Percentiles rank a stretch among this genome's conserved stretches.
These are phyloP conservation scores for Knufia fluminis DNA, from an alignment of 2,329 filamentous ascomycete species.

Conservation along the genomic window DNA sequence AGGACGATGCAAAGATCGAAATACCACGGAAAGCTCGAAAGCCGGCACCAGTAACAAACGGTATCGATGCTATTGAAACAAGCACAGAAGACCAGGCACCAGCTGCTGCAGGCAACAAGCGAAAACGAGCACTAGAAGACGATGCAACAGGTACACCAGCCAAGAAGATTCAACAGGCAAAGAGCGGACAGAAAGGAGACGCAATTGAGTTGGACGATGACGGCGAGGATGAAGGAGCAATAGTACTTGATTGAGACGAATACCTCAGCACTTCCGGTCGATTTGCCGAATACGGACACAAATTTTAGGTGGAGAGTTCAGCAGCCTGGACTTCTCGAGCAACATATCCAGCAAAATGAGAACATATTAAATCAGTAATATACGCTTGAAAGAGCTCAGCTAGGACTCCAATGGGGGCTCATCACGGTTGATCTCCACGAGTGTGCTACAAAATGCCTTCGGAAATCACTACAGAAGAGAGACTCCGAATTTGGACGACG, in stretches of 20 bases:
- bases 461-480: no score
- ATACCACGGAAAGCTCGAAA: constrained; percentile 41
- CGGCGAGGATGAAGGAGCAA: constrained; percentile 15
- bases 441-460: no score
- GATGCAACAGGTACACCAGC: constrained; percentile 14
- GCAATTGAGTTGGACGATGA: constrained; percentile 14
- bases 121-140: constrained; percentile 18
- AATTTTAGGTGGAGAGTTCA: no score
- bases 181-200: constrained; percentile 9
- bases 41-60: constrained; percentile 12
- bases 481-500: no score
- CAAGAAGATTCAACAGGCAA: constrained; percentile 18
- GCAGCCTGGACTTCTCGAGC: no score
- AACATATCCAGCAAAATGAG: no score
- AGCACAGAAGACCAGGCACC: constrained; percentile 24
- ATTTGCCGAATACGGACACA: no score
- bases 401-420: no score
- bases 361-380: no score
- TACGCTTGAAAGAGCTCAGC: no score
- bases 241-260: constrained; percentile 17
- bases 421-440: no score
- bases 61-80: constrained; percentile 33
- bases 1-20: constrained; percentile 28
- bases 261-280: no score
- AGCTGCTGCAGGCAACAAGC: constrained; percentile 10